Conservation (phyloP, 1,284 basidiomycete species). For the Xerocomus cyaneibrunnescens region DNA sequence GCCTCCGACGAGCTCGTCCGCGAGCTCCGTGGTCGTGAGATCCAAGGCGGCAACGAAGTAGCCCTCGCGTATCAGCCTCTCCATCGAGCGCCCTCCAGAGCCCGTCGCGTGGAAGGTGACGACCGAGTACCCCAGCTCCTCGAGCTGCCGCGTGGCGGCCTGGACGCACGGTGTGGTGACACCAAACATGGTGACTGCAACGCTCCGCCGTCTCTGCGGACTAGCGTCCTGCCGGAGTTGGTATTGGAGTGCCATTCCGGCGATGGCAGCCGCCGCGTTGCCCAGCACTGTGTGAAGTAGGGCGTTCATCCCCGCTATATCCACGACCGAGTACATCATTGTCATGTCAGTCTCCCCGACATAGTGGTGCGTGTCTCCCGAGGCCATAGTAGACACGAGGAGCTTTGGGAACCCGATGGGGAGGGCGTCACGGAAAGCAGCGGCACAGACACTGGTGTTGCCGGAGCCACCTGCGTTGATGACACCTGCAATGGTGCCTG, state of each 20-base stretch:
- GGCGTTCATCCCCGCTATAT: conserved; percentile 31
- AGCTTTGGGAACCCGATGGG: conserved; percentile 30
- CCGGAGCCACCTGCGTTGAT: conserved; percentile 28
- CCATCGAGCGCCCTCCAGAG: conserved; percentile 31
- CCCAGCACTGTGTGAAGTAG: conserved; percentile 22
- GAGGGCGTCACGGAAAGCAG: conserved; percentile 24
- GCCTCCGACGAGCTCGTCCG: conserved; percentile 31
- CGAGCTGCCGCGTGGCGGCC: conserved; percentile 21
- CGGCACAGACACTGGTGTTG: conserved; percentile 29
- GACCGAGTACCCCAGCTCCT: conserved; percentile 28
- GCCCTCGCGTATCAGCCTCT: conserved; percentile 25
- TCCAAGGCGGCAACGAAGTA: conserved; percentile 29
- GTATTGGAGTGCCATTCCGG: conserved; percentile 22
- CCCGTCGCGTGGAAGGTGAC: conserved; percentile 32
- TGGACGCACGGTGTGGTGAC: conserved; percentile 30
- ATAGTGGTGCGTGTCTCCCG: conserved; percentile 25
- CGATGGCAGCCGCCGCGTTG: conserved; percentile 30
- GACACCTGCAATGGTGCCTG: conserved; percentile 18
- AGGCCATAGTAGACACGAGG: conserved; percentile 33
- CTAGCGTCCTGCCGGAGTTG: background rate
- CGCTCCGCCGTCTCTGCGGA: conserved; percentile 1
- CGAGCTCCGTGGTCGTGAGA: conserved; percentile 33
- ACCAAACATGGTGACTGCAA: conserved; percentile 31
- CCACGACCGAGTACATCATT: conserved; percentile 34
- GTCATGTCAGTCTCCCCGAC: conserved; percentile 33